Percentiles rank a stretch among this genome's conserved stretches.
phyloP scores from a whole-genome alignment of 805 yeast genomes.

The Candida alai region DNA sequence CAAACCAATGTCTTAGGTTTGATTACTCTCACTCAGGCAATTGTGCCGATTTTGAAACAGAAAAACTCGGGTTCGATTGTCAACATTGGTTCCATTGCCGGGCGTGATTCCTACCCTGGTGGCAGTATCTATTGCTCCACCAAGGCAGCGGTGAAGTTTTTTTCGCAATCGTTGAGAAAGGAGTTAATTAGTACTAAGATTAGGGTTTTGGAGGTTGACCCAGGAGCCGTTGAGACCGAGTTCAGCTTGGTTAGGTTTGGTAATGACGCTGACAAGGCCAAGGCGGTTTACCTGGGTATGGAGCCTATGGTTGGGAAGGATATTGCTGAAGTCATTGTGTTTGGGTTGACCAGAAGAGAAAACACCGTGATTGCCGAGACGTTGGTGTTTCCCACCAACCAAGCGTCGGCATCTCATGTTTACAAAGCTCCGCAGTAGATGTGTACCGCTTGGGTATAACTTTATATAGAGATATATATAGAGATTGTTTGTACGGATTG shows the following conservation, averaged over 20 bases:
- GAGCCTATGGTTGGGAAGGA: constrained; percentile 72
- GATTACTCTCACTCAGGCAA: constrained; percentile 76
- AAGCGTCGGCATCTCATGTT: constrained; percentile 71
- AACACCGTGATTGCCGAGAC: constrained; percentile 79
- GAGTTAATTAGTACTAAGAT: constrained; percentile 69
- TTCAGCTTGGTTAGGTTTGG: constrained; percentile 61
- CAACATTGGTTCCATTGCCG: constrained; percentile 75
- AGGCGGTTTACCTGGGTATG: constrained; percentile 60
- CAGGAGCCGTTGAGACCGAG: constrained; percentile 79
- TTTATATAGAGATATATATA: too few species aligned
- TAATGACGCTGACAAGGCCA: constrained; percentile 60
- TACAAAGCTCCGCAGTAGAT: constrained; percentile 21
- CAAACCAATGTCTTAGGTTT: constrained; percentile 85
- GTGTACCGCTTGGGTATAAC: too few species aligned
- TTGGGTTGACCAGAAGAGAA: constrained; percentile 61
- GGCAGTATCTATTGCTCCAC: constrained; percentile 77
- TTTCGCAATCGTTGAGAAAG: constrained; percentile 68
- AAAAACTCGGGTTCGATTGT: constrained; percentile 72
- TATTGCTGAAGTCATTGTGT: constrained; percentile 70
- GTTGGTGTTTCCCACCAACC: constrained; percentile 79
- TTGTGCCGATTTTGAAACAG: constrained; percentile 65
- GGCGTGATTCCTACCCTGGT: constrained; percentile 75
- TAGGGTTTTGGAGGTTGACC: constrained; percentile 70
- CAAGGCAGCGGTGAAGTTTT: constrained; percentile 68
- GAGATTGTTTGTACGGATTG: not conserved